Percentiles rank a stretch among this genome's conserved stretches.
These are phyloP conservation scores for Albatrellus ellisii DNA, from an alignment of 768 basidiomycete genomes.

Conservation along the genomic window DNA sequence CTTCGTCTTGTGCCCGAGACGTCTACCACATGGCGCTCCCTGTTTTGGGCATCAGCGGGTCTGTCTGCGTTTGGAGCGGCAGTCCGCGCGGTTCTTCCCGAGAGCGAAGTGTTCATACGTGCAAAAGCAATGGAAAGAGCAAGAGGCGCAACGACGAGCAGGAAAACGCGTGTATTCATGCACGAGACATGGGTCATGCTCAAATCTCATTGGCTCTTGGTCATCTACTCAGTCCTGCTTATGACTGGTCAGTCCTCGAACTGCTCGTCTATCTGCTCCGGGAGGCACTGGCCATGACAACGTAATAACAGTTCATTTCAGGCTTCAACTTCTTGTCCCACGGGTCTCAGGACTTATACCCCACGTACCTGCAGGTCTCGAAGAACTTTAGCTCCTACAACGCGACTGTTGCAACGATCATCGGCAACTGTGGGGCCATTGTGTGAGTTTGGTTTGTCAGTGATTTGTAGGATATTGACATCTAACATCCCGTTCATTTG, in stretches of 20 bases:
- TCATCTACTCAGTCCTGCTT: constrained; percentile 73
- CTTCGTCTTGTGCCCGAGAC: constrained; percentile 37
- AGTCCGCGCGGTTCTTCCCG: constrained; percentile 57
- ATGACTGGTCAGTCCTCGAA: constrained; percentile 38
- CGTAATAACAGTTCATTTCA: constrained; percentile 8
- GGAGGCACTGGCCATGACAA: too few relatives aligned
- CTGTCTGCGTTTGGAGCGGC: constrained; percentile 57
- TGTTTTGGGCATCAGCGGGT: constrained; percentile 75
- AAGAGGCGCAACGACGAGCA: constrained; percentile 20
- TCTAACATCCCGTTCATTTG: background rate
- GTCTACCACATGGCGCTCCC: constrained; percentile 41
- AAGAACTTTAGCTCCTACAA: constrained; percentile 22
- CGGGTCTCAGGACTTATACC: constrained; percentile 31
- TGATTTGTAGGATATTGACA: too few relatives aligned
- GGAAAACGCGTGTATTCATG: constrained; percentile 62
- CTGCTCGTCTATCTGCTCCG: background rate
- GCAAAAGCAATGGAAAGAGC: constrained; percentile 43
- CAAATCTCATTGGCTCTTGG: constrained; percentile 67
- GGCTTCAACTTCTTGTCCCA: constrained; percentile 42
- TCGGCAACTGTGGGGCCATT: constrained; percentile 23
- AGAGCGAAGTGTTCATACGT: constrained; percentile 60
- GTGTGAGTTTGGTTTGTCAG: constrained; percentile 13
- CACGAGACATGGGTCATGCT: constrained; percentile 66
- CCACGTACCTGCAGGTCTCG: constrained; percentile 24
- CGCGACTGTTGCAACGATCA: constrained; percentile 31